A percentile compares a stretch with the other conserved stretches of the same genome.
Evolutionary conservation across 2,329 filamentous ascomycete genomes (phyloP).

Genomic region (Didymella exigua): DNA sequence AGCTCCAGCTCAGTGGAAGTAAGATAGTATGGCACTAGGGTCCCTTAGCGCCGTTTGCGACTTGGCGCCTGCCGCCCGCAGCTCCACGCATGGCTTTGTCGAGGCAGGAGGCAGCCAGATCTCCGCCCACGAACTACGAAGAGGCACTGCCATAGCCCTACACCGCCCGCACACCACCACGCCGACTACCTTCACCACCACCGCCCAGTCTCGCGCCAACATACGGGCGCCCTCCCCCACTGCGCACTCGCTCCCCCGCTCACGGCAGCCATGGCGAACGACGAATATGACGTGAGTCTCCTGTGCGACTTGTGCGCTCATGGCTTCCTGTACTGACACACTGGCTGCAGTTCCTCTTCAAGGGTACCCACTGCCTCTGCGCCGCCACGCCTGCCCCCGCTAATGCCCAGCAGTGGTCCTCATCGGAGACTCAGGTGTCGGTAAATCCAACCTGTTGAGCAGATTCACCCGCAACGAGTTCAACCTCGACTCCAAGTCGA

Average conservation of each 20-base stretch:
- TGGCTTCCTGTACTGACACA: conserved; percentile 30
- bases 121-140: conserved; percentile 14
- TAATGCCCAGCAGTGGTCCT: conserved; percentile 74
- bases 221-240: conserved; percentile 15
- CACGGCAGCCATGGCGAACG: conserved; percentile 82
- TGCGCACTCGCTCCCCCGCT: conserved; percentile 26
- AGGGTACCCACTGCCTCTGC: conserved; percentile 66
- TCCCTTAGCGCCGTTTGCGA: not conserved
- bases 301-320: conserved; percentile 28
- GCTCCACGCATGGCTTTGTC: conserved; percentile 25
- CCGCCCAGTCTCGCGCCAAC: not conserved
- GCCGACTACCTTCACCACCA: not conserved
- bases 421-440: conserved; percentile 98
- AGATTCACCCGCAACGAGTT: conserved; percentile 99
- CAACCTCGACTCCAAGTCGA: conserved; percentile 99
- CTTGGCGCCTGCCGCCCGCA: conserved; percentile 18
- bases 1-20: conserved; percentile 9
- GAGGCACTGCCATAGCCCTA: conserved; percentile 4
- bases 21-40: conserved; percentile 4
- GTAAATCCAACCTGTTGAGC: conserved; percentile 99
- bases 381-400: conserved; percentile 25
- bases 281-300: conserved; percentile 95
- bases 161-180: conserved; percentile 1
- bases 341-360: conserved; percentile 86
- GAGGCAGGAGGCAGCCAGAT: conserved; percentile 36